Evolutionary conservation across 345 rosid species (phyloP).

Genomic region (Populus pruinosa): DNA sequence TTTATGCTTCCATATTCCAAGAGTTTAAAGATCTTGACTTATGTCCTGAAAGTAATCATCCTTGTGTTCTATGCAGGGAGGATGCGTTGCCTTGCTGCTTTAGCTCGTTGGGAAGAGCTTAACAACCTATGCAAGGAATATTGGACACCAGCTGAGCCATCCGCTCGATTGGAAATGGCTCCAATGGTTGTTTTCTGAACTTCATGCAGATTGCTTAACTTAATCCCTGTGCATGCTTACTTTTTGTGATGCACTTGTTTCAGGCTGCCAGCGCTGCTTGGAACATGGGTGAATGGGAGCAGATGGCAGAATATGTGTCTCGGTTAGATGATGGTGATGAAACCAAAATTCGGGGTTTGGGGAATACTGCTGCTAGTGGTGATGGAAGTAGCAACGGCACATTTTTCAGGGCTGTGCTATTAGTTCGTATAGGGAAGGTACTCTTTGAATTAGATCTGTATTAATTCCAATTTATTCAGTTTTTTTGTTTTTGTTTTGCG

Average conservation of each 20-base stretch:
- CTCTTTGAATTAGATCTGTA: not conserved
- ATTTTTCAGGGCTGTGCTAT: conserved; percentile 89
- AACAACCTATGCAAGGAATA: conserved; percentile 91
- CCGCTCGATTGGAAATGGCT: conserved; percentile 98
- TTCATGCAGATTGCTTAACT: conserved; percentile 11
- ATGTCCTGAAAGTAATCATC: conserved; percentile 15
- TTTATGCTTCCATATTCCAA: not conserved
- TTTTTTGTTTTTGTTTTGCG: not conserved
- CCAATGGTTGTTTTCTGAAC: conserved; percentile 69
- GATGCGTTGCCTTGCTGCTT: conserved; percentile 96
- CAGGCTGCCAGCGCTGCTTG: conserved; percentile 98
- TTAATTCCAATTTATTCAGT: not conserved
- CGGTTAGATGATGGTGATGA: conserved; percentile 96
- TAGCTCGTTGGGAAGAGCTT: conserved; percentile 98
- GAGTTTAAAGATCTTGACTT: not conserved
- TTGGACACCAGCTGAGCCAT: conserved; percentile 97
- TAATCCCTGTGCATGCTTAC: conserved; percentile 18
- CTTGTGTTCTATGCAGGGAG: conserved; percentile 50
- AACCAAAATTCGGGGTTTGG: conserved; percentile 71
- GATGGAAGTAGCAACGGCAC: conserved; percentile 97
- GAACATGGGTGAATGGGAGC: conserved; percentile 99
- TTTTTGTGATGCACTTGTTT: conserved; percentile 7
- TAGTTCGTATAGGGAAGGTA: conserved; percentile 82
- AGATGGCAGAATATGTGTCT: conserved; percentile 96
- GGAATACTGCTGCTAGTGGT: conserved; percentile 79